Base-by-base conservation (phyloP, 2,329 filamentous ascomycete genomes). In the Colletotrichum sp. region DNA sequence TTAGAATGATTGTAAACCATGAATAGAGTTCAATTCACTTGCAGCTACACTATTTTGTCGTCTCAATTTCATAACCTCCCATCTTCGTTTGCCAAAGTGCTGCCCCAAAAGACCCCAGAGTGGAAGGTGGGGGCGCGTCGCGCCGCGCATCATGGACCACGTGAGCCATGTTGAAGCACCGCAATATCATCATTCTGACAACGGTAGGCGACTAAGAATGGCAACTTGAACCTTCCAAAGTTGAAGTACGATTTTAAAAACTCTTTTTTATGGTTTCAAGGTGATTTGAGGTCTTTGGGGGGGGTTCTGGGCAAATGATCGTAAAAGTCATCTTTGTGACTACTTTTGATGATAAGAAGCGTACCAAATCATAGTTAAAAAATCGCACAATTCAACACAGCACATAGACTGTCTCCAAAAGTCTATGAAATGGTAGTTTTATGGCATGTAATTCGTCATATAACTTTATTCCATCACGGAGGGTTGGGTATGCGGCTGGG, bases 401-500 rank as follows among this genome's bases (percentile, higher is more conserved):
- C 5, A n/a, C 5, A 6, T 4, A 12, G 3, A 3, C 18, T 5
- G 3, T n/a, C 5, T 4, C 18, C 0, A n/a, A n/a, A n/a, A 43
- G 8, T 9, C 1, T n/a, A n/a, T 3, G 3, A 13, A 47, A 12
- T n/a, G 43, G 11, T 47, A 12, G 0, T 1, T 3, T 1, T 7
- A 21, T 7, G 6, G 0, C 18, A n/a, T 4, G 9, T 21, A 18
- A 47, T 12, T 13, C 18, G 0, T 12, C 18, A 7, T 1, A 12
- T 13, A 47, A 12, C 43, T 47, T 47, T 21, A 47, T 47, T 47
- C 21, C 2, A 1, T 47, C 18, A 47, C 18, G 6, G 3, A 12
- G 43, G 12, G 43, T n/a, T 47, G 43, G 18, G 12, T 21, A 21
- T 47, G 43, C 16, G 4, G 43, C 43, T 21, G 1, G 43, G 18